Percentiles rank a stretch among this genome's conserved stretches.
Evolutionary conservation across 768 basidiomycete species (phyloP).

Genomic region (Krasilnikovozyma curviuscula): DNA sequence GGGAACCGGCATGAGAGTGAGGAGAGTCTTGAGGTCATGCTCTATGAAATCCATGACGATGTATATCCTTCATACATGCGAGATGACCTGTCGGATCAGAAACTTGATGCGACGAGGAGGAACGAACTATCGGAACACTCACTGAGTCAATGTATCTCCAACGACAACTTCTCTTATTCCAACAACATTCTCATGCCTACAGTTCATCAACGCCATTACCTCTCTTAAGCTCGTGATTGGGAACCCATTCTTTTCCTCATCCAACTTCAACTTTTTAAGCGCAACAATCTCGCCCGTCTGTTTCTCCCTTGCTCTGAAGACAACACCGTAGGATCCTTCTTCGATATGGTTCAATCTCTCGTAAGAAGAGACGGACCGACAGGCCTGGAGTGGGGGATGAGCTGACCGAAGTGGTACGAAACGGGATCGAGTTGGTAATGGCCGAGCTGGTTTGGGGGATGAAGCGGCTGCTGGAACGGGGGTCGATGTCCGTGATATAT

Average conservation of each 20-base stretch:
- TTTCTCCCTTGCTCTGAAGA: constrained; percentile 88
- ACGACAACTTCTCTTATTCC: constrained; percentile 94
- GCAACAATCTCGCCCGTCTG: constrained; percentile 90
- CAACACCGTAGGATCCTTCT: constrained; percentile 93
- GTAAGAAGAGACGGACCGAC: constrained; percentile 83
- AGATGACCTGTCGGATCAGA: background rate
- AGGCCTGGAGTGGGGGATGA: constrained; percentile 63
- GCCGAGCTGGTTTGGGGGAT: background rate
- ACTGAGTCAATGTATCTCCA: constrained; percentile 97
- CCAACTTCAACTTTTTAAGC: constrained; percentile 90
- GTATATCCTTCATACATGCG: constrained; percentile 48
- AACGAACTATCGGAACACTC: constrained; percentile 30
- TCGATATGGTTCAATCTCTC: constrained; percentile 94
- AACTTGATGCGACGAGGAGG: background rate
- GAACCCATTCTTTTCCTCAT: constrained; percentile 96
- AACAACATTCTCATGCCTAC: constrained; percentile 88
- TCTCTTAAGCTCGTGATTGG: constrained; percentile 92
- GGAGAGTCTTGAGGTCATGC: constrained; percentile 90
- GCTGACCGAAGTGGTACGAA: constrained; percentile 42
- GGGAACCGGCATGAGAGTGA: constrained; percentile 84
- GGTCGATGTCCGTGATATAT: too few species aligned
- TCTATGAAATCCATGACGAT: constrained; percentile 99
- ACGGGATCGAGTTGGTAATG: constrained; percentile 7
- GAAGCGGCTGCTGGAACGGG: too few species aligned
- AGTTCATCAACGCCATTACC: constrained; percentile 87